phyloP scores from a whole-genome alignment of 179 eudicot species.

The Sideroxylon spinosum region DNA sequence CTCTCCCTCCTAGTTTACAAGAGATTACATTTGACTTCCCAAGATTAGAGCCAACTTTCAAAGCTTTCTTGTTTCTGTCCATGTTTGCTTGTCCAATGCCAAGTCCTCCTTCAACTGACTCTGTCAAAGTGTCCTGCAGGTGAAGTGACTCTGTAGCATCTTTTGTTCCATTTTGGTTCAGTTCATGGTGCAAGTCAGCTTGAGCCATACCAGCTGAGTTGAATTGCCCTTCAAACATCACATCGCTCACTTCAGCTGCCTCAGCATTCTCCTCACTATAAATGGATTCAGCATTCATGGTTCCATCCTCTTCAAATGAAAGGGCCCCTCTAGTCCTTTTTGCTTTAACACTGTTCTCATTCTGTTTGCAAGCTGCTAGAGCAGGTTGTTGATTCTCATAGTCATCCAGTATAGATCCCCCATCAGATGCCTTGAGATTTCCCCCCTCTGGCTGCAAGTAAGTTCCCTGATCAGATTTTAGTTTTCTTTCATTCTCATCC shows the following conservation, averaged over 20 bases:
- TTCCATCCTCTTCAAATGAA: slow-evolving; percentile 24
- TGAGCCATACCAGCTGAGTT: slow-evolving; percentile 24
- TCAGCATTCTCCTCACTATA: slow-evolving; percentile 23
- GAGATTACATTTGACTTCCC: slow-evolving; percentile 21
- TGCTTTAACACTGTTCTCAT: slow-evolving; percentile 14
- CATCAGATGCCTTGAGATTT: slow-evolving; percentile 27
- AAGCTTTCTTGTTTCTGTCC: slow-evolving; percentile 24
- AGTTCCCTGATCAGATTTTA: slow-evolving; percentile 16
- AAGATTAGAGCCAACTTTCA: slow-evolving; percentile 21
- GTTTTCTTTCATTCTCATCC: slow-evolving; percentile 18
- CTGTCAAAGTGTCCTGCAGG: slow-evolving; percentile 21
- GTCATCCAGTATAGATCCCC: slow-evolving; percentile 18
- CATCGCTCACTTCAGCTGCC: slow-evolving; percentile 27
- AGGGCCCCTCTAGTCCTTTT: slow-evolving; percentile 21
- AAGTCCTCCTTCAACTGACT: slow-evolving; percentile 23
- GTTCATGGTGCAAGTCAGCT: slow-evolving; percentile 22
- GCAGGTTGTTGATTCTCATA: slow-evolving; percentile 17
- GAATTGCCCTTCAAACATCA: slow-evolving; percentile 26
- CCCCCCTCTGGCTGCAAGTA: slow-evolving; percentile 18
- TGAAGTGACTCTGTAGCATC: slow-evolving; percentile 22
- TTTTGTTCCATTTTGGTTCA: slow-evolving; percentile 18
- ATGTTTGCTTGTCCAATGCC: slow-evolving; percentile 17
- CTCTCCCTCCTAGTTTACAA: slow-evolving; percentile 30
- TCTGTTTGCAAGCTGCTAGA: slow-evolving; percentile 7
- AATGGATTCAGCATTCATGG: slow-evolving; percentile 17